Percentiles rank a stretch among this genome's conserved stretches.
Evolutionary conservation across 2,329 filamentous ascomycete species (phyloP).

Genomic region (Apiospora arundinis): DNA sequence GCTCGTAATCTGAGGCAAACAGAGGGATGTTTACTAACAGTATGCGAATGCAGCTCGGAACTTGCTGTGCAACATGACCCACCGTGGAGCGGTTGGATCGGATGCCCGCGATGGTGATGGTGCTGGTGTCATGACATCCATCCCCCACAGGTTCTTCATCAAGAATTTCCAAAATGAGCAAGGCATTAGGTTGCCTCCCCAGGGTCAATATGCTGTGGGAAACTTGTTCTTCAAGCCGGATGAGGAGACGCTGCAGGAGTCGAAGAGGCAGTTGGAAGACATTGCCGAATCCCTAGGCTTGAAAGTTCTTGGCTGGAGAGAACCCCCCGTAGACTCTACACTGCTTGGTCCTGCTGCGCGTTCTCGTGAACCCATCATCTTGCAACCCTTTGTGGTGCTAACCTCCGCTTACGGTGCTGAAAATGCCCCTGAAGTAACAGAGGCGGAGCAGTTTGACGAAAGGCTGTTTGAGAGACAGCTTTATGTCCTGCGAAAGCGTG

Average conservation of each 20-base stretch:
- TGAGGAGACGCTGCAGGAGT: constrained; percentile 85
- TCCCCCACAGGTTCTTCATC: constrained; percentile 97
- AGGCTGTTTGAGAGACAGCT: constrained; percentile 90
- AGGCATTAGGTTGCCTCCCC: constrained; percentile 82
- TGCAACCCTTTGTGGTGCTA: constrained; percentile 94
- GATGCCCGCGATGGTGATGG: constrained; percentile 98
- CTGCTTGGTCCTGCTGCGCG: constrained; percentile 91
- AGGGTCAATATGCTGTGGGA: constrained; percentile 94
- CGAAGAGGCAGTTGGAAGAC: constrained; percentile 91
- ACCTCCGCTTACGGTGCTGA: constrained; percentile 83
- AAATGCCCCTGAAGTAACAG: constrained; percentile 77
- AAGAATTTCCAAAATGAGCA: constrained; percentile 97
- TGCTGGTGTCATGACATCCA: constrained; percentile 99
- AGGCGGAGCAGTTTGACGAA: constrained; percentile 82
- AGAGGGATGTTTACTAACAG: constrained; percentile 40
- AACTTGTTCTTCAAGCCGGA: constrained; percentile 99
- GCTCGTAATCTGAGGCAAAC: neutral
- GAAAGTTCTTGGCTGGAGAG: constrained; percentile 93
- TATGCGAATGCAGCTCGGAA: constrained; percentile 71
- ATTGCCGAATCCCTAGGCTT: constrained; percentile 87
- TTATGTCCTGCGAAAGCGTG: constrained; percentile 92
- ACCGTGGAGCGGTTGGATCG: constrained; percentile 96
- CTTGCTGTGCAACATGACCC: constrained; percentile 99
- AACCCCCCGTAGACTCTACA: constrained; percentile 91
- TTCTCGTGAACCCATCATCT: constrained; percentile 92